Conservation (phyloP, 2,329 filamentous ascomycete genomes). For the Aspergillus unguis region DNA sequence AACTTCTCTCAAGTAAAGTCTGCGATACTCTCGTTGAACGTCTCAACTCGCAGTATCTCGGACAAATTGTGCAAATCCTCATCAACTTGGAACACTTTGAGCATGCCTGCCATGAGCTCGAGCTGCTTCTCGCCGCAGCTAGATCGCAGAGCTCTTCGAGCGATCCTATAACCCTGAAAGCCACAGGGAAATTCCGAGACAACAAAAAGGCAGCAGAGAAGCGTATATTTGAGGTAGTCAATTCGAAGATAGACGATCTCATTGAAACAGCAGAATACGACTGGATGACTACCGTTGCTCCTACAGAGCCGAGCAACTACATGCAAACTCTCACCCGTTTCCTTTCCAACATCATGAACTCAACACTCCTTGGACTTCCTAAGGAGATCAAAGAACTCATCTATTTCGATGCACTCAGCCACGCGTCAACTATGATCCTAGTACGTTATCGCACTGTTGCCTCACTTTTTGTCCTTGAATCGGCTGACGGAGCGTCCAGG, state of each 20-base stretch:
- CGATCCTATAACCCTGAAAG: constrained; percentile 72
- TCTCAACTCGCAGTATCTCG: constrained; percentile 86
- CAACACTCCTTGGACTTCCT: constrained; percentile 86
- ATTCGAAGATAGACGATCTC: constrained; percentile 96
- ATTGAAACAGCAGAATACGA: constrained; percentile 97
- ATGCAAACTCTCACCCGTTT: constrained; percentile 94
- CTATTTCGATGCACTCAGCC: constrained; percentile 92
- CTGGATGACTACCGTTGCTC: constrained; percentile 65
- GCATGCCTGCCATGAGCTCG: constrained; percentile 83
- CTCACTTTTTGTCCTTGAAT: background rate
- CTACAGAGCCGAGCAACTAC: constrained; percentile 79
- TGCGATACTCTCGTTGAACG: constrained; percentile 86
- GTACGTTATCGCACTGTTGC: constrained; percentile 44
- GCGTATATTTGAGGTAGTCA: constrained; percentile 96
- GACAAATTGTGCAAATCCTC: constrained; percentile 96
- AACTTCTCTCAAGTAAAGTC: constrained; percentile 88
- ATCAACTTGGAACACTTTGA: constrained; percentile 98
- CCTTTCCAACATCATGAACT: constrained; percentile 93
- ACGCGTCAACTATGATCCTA: constrained; percentile 82
- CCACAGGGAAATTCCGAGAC: constrained; percentile 79
- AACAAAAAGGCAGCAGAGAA: constrained; percentile 97
- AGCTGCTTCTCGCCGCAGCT: constrained; percentile 78
- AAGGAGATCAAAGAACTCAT: constrained; percentile 96
- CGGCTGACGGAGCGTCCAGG: constrained; percentile 44
- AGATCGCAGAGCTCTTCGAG: constrained; percentile 75